Base-by-base conservation (phyloP, 1,139 yeast genomes). In the Pichia norvegensis region DNA sequence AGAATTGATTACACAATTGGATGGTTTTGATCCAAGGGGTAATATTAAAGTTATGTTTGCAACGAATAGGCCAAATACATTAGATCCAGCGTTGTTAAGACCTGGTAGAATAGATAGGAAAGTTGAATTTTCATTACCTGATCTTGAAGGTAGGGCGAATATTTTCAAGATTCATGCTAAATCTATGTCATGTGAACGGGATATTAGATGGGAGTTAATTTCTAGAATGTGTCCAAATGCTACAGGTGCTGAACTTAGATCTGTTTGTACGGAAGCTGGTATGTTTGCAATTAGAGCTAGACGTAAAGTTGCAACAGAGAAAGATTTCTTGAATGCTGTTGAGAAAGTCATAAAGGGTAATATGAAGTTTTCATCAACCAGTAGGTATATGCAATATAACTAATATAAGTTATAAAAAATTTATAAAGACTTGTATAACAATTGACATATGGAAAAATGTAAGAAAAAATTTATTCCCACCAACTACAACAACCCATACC, bases 41-140 rank as follows among this genome's bases (percentile, higher is more conserved):
- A 92, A 92, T 66, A 92, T 92, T 67, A 92, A 92, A 72, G 98
- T 92, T 47, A 92, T 92, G 97, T 92, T 92, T 69, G 99, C 99
- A 41, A 92, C 98, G 20, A 92, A 94, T 68, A 77, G 98, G 66
- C 97, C 97, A 49, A 95, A 94, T 65, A 92, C 97, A 0, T 77
- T 94, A 62, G 98, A 94, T 62, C 99, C 98, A 22, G 99, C 99
- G 8, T 74, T 92, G 63, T 76, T 94, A 65, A 83, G 98, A 68
- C 98, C 98, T 4, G 98, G 99, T 42, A 84, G 98, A 71, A 82
- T 94, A 59, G 99, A 92, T 69, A 83, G 99, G 67, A 92, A 92
- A 68, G 98, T 92, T 40, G 98, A 92, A 67, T 94, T 92, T 64
- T 83, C 95, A 11, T 71, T 92, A 58, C 98, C 99, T 8, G 98